phyloP scores from a whole-genome alignment of 257 asterid genomes.

The Solanum sitiens region DNA sequence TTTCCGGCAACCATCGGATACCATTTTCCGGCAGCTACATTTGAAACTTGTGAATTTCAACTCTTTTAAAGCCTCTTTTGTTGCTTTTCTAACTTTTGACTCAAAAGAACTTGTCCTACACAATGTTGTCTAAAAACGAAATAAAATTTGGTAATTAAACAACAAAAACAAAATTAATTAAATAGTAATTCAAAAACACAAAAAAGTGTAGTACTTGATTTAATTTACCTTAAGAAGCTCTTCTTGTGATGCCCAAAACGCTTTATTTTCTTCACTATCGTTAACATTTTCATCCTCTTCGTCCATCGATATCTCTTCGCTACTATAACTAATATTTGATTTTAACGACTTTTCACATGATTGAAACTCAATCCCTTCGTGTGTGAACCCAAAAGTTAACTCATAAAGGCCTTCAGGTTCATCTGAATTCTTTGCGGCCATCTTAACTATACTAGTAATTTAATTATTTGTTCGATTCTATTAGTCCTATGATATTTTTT shows the following conservation, averaged over 20 bases:
- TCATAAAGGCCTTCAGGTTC: constrained; percentile 4
- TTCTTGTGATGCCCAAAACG: constrained; percentile 21
- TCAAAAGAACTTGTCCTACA: constrained; percentile 19
- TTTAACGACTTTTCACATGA: background rate
- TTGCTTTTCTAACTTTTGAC: constrained; percentile 9
- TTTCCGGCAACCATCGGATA: constrained; percentile 7
- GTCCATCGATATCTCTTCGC: background rate
- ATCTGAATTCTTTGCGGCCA: background rate
- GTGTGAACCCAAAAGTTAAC: constrained; percentile 18
- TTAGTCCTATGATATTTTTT: background rate
- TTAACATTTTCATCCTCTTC: background rate
- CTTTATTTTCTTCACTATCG: constrained; percentile 8
- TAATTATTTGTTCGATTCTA: background rate
- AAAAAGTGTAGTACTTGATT: background rate
- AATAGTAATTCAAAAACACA: background rate
- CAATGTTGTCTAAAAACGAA: constrained; percentile 12
- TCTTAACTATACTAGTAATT: background rate
- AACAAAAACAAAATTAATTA: background rate
- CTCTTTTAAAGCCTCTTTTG: constrained; percentile 22
- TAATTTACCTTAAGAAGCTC: constrained; percentile 19
- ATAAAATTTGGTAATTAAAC: background rate
- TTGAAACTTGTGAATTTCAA: background rate
- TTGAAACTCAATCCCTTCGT: constrained; percentile 14
- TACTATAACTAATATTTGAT: background rate
- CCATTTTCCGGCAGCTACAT: constrained; percentile 24